Evolutionary conservation across 305 asterid species (phyloP).

Genomic region (Solanum aculeatissimum): DNA sequence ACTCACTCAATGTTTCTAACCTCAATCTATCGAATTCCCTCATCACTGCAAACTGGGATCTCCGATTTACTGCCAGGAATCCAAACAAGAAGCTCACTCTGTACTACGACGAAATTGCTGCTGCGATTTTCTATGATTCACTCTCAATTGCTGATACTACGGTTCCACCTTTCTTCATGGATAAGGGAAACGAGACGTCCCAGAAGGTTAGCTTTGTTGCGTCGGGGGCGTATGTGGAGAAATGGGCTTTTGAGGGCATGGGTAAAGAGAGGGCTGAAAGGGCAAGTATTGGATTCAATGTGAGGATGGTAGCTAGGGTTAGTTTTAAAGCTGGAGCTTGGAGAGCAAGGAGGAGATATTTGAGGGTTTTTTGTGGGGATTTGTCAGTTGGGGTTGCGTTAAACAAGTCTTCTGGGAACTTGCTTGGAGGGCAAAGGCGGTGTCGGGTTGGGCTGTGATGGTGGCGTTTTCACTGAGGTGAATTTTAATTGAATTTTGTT

Average conservation of each 20-base stretch:
- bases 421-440: conserved; percentile 38
- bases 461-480: neutral
- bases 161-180: conserved; percentile 59
- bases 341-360: conserved; percentile 52
- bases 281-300: conserved; percentile 38
- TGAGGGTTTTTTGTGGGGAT: conserved; percentile 70
- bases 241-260: conserved; percentile 30
- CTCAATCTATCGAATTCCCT: conserved; percentile 33
- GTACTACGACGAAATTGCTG: conserved; percentile 31
- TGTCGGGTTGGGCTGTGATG: conserved; percentile 71
- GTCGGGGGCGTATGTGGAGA: conserved; percentile 36
- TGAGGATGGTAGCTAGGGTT: conserved; percentile 48
- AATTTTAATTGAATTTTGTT: neutral
- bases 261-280: conserved; percentile 24
- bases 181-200: conserved; percentile 36
- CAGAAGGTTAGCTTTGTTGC: conserved; percentile 49
- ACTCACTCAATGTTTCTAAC: conserved; percentile 42
- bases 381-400: conserved; percentile 33
- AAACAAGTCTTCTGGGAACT: conserved; percentile 35
- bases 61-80: conserved; percentile 47
- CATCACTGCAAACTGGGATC: conserved; percentile 37
- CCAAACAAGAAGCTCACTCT: conserved; percentile 68
- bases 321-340: conserved; percentile 67
- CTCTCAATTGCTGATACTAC: conserved; percentile 30
- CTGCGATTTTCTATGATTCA: conserved; percentile 24